Conservation (phyloP, 352 stramenopile species). For the Phytophthora idaei region DNA sequence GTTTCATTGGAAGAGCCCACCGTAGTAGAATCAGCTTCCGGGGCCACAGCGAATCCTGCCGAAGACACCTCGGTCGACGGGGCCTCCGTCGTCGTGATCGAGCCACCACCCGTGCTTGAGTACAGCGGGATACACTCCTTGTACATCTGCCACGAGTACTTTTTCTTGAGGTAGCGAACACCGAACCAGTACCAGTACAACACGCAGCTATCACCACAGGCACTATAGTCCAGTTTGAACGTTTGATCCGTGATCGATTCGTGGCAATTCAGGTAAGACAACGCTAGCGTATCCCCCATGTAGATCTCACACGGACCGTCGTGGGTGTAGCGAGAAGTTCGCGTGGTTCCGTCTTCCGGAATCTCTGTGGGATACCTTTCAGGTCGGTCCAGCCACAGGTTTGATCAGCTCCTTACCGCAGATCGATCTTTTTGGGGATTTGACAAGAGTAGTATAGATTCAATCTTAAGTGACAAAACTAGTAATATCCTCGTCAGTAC, state of each 20-base stretch:
- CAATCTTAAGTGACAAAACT: no score
- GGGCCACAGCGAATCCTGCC: not conserved
- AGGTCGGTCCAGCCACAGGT: not conserved
- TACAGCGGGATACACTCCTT: conserved; percentile 46
- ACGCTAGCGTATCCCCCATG: conserved; percentile 36
- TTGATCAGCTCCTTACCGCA: not conserved
- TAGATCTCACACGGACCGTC: conserved; percentile 51
- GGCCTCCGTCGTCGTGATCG: no score
- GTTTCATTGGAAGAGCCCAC: not conserved
- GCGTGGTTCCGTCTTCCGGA: conserved; percentile 32
- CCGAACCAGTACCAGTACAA: conserved; percentile 48
- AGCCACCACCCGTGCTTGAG: conserved; percentile 4
- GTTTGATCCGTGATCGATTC: conserved; percentile 35
- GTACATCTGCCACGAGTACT: conserved; percentile 52
- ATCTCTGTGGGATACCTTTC: conserved; percentile 36
- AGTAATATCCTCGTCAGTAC: no score
- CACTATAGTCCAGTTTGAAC: conserved; percentile 35
- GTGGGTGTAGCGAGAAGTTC: conserved; percentile 54
- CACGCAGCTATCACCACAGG: conserved; percentile 35
- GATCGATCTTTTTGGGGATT: no score
- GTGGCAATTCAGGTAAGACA: conserved; percentile 39
- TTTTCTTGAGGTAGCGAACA: conserved; percentile 34
- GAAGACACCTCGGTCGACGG: not conserved
- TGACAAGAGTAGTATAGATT: no score
- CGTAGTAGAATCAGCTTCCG: not conserved